Evolutionary conservation across 2,329 filamentous ascomycete species (phyloP).

Genomic region (Phaeosphaeria sp.): DNA sequence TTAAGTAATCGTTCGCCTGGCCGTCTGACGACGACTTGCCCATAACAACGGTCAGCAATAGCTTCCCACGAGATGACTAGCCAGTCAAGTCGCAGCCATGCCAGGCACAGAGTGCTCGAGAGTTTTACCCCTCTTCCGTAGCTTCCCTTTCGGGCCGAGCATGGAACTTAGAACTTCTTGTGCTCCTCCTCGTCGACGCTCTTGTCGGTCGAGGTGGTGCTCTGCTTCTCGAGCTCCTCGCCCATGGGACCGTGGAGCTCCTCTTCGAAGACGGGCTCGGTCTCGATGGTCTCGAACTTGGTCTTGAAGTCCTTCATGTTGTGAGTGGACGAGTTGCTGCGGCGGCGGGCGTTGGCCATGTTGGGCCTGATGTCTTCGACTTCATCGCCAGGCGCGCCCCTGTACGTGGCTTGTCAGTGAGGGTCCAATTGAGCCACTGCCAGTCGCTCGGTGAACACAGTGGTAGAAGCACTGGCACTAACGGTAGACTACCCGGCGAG

Average conservation of each 20-base stretch:
- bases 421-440: neutral
- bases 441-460: too few species aligned
- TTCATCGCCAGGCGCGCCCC: slow-evolving; percentile 86
- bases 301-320: slow-evolving; percentile 84
- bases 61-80: slow-evolving; percentile 32
- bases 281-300: slow-evolving; percentile 92
- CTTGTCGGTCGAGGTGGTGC: slow-evolving; percentile 58
- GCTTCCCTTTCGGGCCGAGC: slow-evolving; percentile 17
- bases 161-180: slow-evolving; percentile 52
- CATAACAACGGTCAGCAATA: slow-evolving; percentile 12
- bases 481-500: too few species aligned
- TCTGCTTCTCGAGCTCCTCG: slow-evolving; percentile 64
- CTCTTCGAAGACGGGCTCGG: slow-evolving; percentile 92
- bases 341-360: slow-evolving; percentile 84
- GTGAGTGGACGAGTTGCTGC: slow-evolving; percentile 85
- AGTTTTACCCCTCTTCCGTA: slow-evolving; percentile 7
- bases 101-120: slow-evolving; percentile 13
- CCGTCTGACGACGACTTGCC: slow-evolving; percentile 18
- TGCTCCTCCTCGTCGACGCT: slow-evolving; percentile 64
- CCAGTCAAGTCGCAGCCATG: slow-evolving; percentile 29
- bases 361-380: slow-evolving; percentile 83
- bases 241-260: slow-evolving; percentile 72
- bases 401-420: slow-evolving; percentile 49
- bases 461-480: neutral
- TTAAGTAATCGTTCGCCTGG: slow-evolving; percentile 17